Conservation (phyloP, 441 rosid species). For the Viola pubescens region DNA sequence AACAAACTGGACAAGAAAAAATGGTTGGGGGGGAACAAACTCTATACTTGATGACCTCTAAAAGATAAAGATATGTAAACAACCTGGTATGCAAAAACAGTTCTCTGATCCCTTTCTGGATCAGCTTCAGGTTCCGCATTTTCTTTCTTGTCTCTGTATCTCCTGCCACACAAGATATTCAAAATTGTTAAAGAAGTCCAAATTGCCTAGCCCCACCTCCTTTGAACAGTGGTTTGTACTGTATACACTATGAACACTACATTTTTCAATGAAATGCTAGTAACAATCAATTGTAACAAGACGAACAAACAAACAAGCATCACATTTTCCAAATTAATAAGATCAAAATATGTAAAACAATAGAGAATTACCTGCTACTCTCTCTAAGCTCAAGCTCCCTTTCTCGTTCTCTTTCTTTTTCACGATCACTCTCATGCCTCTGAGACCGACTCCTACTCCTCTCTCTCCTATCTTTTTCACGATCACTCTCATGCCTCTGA, state of each 20-base stretch:
- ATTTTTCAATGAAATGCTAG: no score
- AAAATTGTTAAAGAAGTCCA: neutral
- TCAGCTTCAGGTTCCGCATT: conserved; percentile 73
- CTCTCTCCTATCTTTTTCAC: conserved; percentile 18
- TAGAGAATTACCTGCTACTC: neutral
- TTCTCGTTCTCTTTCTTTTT: conserved; percentile 15
- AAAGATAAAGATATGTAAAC: neutral
- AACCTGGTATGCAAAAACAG: conserved; percentile 96
- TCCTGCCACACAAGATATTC: conserved; percentile 31
- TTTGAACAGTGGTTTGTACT: no score
- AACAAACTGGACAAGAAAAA: neutral
- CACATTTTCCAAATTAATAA: no score
- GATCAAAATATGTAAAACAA: no score
- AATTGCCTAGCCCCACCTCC: no score
- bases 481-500: neutral
- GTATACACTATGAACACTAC: no score
- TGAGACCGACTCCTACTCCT: conserved; percentile 55
- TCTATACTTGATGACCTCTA: no score
- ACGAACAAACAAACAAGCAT: no score
- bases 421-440: conserved; percentile 33
- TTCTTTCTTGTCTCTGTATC: conserved; percentile 75
- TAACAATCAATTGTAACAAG: no score
- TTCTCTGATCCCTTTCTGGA: conserved; percentile 95
- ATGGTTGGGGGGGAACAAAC: no score
- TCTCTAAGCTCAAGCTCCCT: conserved; percentile 15